phyloP scores from a whole-genome alignment of 768 basidiomycete species.

The Cystofilobasidium ferigula region DNA sequence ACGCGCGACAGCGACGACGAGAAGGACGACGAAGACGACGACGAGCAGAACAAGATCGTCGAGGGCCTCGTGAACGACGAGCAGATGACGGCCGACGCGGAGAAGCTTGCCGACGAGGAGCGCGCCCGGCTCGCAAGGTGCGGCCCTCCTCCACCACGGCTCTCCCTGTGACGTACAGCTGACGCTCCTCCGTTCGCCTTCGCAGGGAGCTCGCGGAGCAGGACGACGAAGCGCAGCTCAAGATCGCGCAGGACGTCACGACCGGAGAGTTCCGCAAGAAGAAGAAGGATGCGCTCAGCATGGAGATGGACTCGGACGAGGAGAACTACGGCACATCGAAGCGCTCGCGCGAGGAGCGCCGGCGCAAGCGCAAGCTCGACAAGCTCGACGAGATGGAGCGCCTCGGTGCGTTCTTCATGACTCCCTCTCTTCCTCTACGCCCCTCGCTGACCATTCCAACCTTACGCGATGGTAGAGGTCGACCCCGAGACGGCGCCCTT shows the following conservation, averaged over 20 bases:
- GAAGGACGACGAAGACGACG: neutral
- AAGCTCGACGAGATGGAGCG: slow-evolving; percentile 5
- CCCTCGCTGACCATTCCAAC: neutral
- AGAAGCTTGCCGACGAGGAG: neutral
- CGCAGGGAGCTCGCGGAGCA: neutral
- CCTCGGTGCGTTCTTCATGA: neutral
- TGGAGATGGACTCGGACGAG: slow-evolving; percentile 10
- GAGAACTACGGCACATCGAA: slow-evolving; percentile 2
- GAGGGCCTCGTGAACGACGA: slow-evolving; percentile 8
- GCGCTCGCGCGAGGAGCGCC: neutral
- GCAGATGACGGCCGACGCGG: neutral
- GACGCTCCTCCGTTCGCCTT: neutral
- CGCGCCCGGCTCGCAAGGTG: neutral
- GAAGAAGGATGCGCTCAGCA: slow-evolving; percentile 9
- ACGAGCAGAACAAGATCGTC: slow-evolving; percentile 2
- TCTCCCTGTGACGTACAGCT: neutral
- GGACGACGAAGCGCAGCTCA: neutral
- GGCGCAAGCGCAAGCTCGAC: slow-evolving; percentile 6
- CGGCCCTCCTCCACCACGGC: neutral
- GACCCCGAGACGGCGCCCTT: slow-evolving; percentile 4
- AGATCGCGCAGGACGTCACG: slow-evolving; percentile 5
- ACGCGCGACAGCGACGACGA: neutral
- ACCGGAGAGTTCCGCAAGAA: slow-evolving; percentile 7
- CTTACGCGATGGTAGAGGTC: neutral
- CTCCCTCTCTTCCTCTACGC: neutral